Base-by-base conservation (phyloP, 345 rosid genomes). In the Brassica rapa region DNA sequence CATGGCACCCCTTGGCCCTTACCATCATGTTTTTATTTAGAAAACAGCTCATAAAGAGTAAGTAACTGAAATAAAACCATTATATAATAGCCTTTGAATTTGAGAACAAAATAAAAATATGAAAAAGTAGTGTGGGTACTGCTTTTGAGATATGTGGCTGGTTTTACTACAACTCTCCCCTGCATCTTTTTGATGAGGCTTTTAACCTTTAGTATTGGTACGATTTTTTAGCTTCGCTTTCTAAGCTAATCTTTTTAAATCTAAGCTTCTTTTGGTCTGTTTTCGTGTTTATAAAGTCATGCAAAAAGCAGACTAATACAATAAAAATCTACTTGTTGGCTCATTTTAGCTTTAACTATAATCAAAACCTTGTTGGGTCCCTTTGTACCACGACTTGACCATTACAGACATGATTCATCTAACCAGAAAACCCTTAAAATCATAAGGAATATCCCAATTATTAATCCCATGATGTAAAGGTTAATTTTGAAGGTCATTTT, bases 91-190 rank as follows among this genome's bases (percentile, higher is more conserved):
- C 9, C 69, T 78, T 27, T 14, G 71, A 62, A 55, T 14, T 32
- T 19, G 8, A 62, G 4, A 19, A 19, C n/a, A 2, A 39, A 27
- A 39, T 25, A 11, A 37, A 41, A 3, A 16, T 12, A 6, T 51
- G 8, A 21, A 43, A 68, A 67, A 14, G 33, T 51, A 71, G 85
- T 82, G 92, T 82, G 92, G 91, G 90, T 86, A 81, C 94, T 80
- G 67, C 97, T 87, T 91, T 89, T 89, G 68, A 88, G 90, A 87
- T 83, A 81, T 81, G 78, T 66, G 77, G 85, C 85, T 80, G 69
- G 83, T 80, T 75, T 80, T 69, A 68, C 71, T 68, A 79, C 70
- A 75, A 63, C 77, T 65, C 37, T 39, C 79, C 69, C 71, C 67
- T 76, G 81, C 79, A 82, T 85, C 91, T 86, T 84, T 84, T 80